Conservation (phyloP, 441 rosid species). For the Metrosideros polymorpha region DNA sequence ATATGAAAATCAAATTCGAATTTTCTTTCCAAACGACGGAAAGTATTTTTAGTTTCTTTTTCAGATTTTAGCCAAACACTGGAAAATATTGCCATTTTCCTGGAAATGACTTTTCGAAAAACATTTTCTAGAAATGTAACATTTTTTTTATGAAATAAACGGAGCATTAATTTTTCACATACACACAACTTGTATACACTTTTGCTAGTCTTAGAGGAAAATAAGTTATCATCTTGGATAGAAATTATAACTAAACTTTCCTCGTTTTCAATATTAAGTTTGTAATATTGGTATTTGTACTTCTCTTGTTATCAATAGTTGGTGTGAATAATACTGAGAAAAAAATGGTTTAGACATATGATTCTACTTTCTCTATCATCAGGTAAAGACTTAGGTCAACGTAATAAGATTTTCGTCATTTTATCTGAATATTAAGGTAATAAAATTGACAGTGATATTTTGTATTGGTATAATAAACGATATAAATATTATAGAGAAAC, state of each 20-base stretch:
- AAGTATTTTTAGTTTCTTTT: no score
- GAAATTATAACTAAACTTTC: no score
- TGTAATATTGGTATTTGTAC: background rate
- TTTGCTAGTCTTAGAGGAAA: background rate
- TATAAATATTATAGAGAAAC: background rate
- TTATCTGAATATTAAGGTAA: background rate
- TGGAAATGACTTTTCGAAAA: no score
- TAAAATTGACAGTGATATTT: no score
- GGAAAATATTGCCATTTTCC: no score
- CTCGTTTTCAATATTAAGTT: no score
- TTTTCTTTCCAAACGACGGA: no score
- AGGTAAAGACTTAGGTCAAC: background rate
- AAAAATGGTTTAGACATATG: background rate
- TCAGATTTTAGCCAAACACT: no score
- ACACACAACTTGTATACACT: background rate
- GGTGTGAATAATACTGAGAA: background rate
- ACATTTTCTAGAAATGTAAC: no score
- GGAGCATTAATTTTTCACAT: background rate
- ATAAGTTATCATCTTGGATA: no score
- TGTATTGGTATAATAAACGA: background rate
- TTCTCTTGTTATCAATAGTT: background rate
- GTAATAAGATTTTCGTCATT: background rate
- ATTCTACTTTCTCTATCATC: background rate
- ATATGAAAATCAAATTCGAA: no score
- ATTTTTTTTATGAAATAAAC: no score